phyloP scores from a whole-genome alignment of 2,329 filamentous ascomycete genomes.

The Aureobasidium sp. region DNA sequence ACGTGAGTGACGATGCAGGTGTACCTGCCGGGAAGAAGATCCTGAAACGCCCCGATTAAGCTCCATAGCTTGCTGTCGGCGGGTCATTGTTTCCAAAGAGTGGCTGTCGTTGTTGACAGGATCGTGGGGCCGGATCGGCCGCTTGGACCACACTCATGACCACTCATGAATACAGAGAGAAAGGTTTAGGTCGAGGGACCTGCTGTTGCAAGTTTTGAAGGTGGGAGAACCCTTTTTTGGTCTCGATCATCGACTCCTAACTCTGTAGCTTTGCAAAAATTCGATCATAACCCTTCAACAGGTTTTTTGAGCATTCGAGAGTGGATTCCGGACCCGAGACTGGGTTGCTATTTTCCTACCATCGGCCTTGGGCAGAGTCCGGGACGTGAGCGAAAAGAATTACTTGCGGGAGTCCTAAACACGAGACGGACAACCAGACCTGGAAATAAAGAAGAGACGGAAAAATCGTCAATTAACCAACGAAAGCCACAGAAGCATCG shows the following conservation, averaged over 20 bases:
- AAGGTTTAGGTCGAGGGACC: not conserved
- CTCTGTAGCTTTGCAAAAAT: not conserved
- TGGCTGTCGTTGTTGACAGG: slow-evolving; percentile 2
- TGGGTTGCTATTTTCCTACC: not conserved
- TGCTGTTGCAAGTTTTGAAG: not conserved
- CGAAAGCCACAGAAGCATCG: slow-evolving; percentile 4
- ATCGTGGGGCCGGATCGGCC: slow-evolving; percentile 16
- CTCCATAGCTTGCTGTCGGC: slow-evolving; percentile 7
- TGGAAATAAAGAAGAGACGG: not conserved
- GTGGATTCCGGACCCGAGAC: not conserved
- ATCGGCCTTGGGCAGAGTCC: not conserved
- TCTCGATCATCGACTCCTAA: not conserved
- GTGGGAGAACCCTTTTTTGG: not conserved
- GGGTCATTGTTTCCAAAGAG: slow-evolving; percentile 9
- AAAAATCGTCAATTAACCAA: not conserved
- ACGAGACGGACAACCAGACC: slow-evolving; percentile 1
- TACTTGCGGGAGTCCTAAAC: not conserved
- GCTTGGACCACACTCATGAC: slow-evolving; percentile 1
- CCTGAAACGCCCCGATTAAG: slow-evolving; percentile 14
- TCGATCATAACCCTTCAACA: not conserved
- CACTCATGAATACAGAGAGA: not conserved
- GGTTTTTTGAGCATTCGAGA: not conserved
- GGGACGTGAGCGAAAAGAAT: not conserved
- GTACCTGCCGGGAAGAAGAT: slow-evolving; percentile 1
- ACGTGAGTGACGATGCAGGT: not conserved